Conservation (phyloP, 2,329 filamentous ascomycete species). For the Diaporthe sp. region DNA sequence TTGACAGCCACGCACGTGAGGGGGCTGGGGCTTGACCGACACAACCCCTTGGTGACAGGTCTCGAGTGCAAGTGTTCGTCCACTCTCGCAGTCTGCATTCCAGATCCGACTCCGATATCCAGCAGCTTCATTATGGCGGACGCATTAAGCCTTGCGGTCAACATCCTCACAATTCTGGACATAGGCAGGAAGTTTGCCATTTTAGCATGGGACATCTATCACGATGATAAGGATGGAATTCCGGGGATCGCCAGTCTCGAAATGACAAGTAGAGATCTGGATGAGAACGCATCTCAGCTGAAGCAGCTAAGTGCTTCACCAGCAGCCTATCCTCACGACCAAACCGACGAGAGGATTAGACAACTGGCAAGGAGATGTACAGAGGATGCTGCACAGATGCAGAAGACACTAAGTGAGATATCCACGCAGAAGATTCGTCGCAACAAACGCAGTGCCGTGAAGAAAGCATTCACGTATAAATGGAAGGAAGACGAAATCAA, state of each 20-base stretch:
- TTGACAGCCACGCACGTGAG: neutral
- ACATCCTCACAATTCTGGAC: neutral
- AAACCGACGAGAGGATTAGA: neutral
- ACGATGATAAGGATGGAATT: neutral
- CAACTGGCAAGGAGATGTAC: neutral
- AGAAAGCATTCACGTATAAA: neutral
- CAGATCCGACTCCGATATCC: neutral
- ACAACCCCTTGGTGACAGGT: neutral
- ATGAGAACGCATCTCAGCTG: neutral
- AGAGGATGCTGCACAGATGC: neutral
- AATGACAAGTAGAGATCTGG: neutral
- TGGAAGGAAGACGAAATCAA: neutral
- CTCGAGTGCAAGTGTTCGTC: neutral
- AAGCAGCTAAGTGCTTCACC: neutral
- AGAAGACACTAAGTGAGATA: neutral
- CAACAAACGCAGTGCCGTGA: neutral
- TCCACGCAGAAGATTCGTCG: neutral
- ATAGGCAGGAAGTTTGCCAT: neutral
- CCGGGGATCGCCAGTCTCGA: neutral
- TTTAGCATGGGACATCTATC: neutral
- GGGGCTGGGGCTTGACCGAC: neutral
- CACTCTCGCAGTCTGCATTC: neutral
- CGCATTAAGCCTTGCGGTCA: neutral
- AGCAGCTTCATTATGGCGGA: neutral
- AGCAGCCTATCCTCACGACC: too few relatives aligned